Evolutionary conservation across 768 basidiomycete genomes (phyloP).

Genomic region (Suillus sp.): DNA sequence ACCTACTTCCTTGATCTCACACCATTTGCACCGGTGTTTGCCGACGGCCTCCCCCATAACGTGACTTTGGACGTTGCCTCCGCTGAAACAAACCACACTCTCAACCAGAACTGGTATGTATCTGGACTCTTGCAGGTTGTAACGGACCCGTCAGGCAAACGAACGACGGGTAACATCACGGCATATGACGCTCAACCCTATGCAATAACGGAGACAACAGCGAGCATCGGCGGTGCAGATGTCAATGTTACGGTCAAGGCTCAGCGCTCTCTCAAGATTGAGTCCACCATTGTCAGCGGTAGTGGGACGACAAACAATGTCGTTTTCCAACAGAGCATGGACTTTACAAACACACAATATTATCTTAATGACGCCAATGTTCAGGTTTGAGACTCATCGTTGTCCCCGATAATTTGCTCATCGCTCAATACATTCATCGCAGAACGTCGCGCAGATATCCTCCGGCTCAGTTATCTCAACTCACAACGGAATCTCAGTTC

Average conservation of each 20-base stretch:
- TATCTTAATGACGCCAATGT: slow-evolving; percentile 49
- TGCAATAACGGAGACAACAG: slow-evolving; percentile 52
- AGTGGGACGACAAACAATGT: slow-evolving; percentile 60
- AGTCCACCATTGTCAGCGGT: slow-evolving; percentile 61
- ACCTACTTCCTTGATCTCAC: slow-evolving; percentile 79
- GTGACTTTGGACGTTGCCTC: slow-evolving; percentile 76
- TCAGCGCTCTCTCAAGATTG: slow-evolving; percentile 56
- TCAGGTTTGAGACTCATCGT: slow-evolving; percentile 32
- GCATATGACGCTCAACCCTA: slow-evolving; percentile 59
- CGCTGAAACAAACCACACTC: slow-evolving; percentile 62
- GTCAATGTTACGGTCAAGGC: slow-evolving; percentile 67
- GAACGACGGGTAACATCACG: slow-evolving; percentile 70
- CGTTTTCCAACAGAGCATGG: slow-evolving; percentile 60
- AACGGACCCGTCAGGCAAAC: slow-evolving; percentile 61
- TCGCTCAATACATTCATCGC: not conserved
- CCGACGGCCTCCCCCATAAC: slow-evolving; percentile 68
- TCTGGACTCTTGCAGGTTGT: slow-evolving; percentile 70
- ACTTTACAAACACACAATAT: slow-evolving; percentile 63
- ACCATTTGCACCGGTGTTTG: slow-evolving; percentile 70
- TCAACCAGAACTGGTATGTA: slow-evolving; percentile 78
- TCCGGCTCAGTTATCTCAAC: slow-evolving; percentile 48
- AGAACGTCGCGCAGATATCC: slow-evolving; percentile 55
- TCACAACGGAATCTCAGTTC: slow-evolving; percentile 45
- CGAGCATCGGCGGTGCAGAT: slow-evolving; percentile 44
- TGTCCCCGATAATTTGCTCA: not conserved